Percentiles rank a stretch among this genome's conserved stretches.
Conservation (phyloP, 1,284 basidiomycete species). For the Mycosarcoma maydis region DNA sequence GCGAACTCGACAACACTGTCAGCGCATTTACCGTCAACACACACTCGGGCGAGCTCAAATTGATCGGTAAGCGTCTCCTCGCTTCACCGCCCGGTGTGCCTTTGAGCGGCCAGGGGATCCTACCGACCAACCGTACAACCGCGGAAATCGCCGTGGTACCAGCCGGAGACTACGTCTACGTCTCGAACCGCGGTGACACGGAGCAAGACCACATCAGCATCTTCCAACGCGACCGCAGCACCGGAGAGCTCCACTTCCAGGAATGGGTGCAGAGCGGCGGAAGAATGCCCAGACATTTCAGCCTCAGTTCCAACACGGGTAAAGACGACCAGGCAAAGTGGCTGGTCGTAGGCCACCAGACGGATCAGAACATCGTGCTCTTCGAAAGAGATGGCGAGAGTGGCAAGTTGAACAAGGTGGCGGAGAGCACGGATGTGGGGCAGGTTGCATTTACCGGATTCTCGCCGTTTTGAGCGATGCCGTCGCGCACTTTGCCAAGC, state of each 20-base stretch:
- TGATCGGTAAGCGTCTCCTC: slow-evolving; percentile 25
- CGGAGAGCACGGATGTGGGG: slow-evolving; percentile 13
- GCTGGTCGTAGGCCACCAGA: slow-evolving; percentile 51
- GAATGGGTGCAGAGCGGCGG: slow-evolving; percentile 51
- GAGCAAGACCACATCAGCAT: slow-evolving; percentile 53
- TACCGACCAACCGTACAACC: slow-evolving; percentile 45
- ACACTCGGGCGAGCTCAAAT: slow-evolving; percentile 13
- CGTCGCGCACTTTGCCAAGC: too few species aligned
- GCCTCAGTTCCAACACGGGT: slow-evolving; percentile 21
- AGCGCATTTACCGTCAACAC: slow-evolving; percentile 31
- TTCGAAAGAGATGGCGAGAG: slow-evolving; percentile 26
- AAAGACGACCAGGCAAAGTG: slow-evolving; percentile 28
- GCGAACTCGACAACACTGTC: slow-evolving; percentile 50
- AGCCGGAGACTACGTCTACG: slow-evolving; percentile 48
- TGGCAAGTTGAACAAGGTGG: slow-evolving; percentile 26
- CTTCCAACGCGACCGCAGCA: slow-evolving; percentile 19
- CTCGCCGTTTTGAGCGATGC: slow-evolving; percentile 34
- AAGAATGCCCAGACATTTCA: slow-evolving; percentile 50
- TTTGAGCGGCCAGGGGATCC: slow-evolving; percentile 30
- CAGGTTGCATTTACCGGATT: slow-evolving; percentile 49
- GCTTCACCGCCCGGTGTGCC: slow-evolving; percentile 45
- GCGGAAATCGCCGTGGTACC: slow-evolving; percentile 55
- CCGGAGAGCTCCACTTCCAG: slow-evolving; percentile 28
- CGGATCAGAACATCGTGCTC: slow-evolving; percentile 41
- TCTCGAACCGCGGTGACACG: slow-evolving; percentile 45